phyloP scores from a whole-genome alignment of 1,284 basidiomycete genomes.

The Meripilus lineatus region DNA sequence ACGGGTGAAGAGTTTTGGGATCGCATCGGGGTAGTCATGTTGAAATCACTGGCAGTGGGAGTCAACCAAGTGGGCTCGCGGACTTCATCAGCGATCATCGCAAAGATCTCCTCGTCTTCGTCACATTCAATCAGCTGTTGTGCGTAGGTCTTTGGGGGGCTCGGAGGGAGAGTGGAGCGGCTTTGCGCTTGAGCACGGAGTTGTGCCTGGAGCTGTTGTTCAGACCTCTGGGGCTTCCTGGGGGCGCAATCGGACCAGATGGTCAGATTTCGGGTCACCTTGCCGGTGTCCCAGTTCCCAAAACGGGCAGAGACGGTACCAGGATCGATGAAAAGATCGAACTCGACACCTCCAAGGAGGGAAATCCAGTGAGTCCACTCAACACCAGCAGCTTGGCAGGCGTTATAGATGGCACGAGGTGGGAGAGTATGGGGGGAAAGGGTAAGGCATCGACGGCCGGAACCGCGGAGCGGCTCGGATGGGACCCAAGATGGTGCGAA shows the following conservation, averaged over 20 bases:
- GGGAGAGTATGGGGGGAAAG: slow-evolving; percentile 64
- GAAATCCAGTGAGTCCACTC: slow-evolving; percentile 76
- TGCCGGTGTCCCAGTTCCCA: slow-evolving; percentile 33
- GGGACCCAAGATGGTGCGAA: slow-evolving; percentile 63
- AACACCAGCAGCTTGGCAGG: slow-evolving; percentile 60
- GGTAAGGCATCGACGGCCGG: slow-evolving; percentile 67
- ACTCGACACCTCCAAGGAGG: slow-evolving; percentile 59
- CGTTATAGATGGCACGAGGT: slow-evolving; percentile 63
- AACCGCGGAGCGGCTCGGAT: slow-evolving; percentile 57
- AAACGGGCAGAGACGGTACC: slow-evolving; percentile 66
- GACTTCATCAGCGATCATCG: slow-evolving; percentile 67
- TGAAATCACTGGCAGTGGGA: slow-evolving; percentile 54
- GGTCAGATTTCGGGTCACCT: slow-evolving; percentile 42
- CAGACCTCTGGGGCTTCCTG: slow-evolving; percentile 16
- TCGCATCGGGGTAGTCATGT: slow-evolving; percentile 33
- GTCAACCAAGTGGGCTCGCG: slow-evolving; percentile 62
- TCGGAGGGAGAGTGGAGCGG: slow-evolving; percentile 12
- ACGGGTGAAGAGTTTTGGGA: slow-evolving; percentile 35
- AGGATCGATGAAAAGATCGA: slow-evolving; percentile 76
- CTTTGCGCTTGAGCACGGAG: slow-evolving; percentile 23
- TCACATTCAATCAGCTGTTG: slow-evolving; percentile 69
- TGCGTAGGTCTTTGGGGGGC: slow-evolving; percentile 53
- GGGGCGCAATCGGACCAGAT: slow-evolving; percentile 52
- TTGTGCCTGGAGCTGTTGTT: slow-evolving; percentile 35
- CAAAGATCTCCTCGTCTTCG: slow-evolving; percentile 68